phyloP scores from a whole-genome alignment of 495 filamentous ascomycete species.

The Pseudomonodictys pantanalensis region DNA sequence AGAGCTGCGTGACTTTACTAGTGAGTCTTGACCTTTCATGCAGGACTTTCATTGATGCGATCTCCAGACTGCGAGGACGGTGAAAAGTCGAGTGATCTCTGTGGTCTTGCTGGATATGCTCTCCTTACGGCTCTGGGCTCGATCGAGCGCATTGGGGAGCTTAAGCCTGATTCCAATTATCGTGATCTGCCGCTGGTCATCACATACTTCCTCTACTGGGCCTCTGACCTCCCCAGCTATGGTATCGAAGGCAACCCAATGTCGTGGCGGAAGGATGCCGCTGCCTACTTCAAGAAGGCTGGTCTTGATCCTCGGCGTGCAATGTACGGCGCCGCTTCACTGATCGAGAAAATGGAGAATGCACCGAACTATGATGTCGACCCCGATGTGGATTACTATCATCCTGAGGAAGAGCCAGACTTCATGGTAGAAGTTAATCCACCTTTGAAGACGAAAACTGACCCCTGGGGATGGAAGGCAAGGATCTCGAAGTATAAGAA shows the following conservation, averaged over 20 bases:
- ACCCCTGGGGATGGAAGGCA: conserved; percentile 3
- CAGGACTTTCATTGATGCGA: background rate
- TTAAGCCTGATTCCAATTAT: conserved; percentile 4
- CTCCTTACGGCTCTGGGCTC: conserved; percentile 10
- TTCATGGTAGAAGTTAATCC: no score
- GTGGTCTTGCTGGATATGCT: conserved; percentile 11
- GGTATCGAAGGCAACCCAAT: conserved; percentile 6
- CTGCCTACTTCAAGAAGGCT: conserved; percentile 12
- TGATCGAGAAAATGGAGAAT: conserved; percentile 1
- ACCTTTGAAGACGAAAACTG: background rate
- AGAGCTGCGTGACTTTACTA: background rate
- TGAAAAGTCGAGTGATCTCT: background rate
- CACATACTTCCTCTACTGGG: conserved; percentile 1
- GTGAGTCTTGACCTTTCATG: background rate
- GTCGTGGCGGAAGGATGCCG: conserved; percentile 4
- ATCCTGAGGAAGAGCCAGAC: no score
- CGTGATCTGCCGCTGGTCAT: conserved; percentile 19
- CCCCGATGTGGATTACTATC: no score
- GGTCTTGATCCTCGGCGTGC: conserved; percentile 1
- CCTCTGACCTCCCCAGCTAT: conserved; percentile 3
- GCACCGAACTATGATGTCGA: background rate
- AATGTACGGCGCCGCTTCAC: conserved; percentile 1
- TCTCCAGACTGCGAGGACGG: conserved; percentile 8
- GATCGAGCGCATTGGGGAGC: conserved; percentile 9
- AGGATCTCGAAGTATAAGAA: conserved; percentile 8